These are phyloP conservation scores for Xylaria flabelliformis DNA, from an alignment of 495 filamentous ascomycete genomes.

Conservation along the genomic window DNA sequence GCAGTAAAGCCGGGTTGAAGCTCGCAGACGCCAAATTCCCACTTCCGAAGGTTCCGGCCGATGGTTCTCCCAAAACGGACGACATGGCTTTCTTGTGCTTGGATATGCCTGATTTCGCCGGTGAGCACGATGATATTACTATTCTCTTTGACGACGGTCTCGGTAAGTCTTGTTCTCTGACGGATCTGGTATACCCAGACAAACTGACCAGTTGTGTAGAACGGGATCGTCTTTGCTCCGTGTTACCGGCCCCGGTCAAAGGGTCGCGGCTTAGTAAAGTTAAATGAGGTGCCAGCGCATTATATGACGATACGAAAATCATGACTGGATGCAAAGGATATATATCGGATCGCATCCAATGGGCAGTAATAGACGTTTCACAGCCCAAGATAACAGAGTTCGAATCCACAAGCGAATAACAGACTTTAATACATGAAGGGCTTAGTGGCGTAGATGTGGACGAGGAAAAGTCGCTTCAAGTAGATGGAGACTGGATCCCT, in stretches of 20 bases:
- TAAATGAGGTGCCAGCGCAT: conserved; percentile 32
- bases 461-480: background rate
- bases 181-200: background rate
- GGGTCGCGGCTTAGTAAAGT: conserved; percentile 45
- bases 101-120: conserved; percentile 85
- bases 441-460: background rate
- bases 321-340: conserved; percentile 23
- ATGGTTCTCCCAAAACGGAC: conserved; percentile 47
- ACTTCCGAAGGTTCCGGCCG: conserved; percentile 68
- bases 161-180: conserved; percentile 61
- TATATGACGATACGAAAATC: conserved; percentile 37
- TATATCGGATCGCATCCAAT: conserved; percentile 12
- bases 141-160: conserved; percentile 79
- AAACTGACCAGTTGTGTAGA: conserved; percentile 44
- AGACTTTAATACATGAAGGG: background rate
- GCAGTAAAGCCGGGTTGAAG: conserved; percentile 70
- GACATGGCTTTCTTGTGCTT: conserved; percentile 76
- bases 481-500: background rate
- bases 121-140: conserved; percentile 88
- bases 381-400: background rate
- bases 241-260: conserved; percentile 57
- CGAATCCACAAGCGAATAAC: background rate
- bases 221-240: conserved; percentile 50
- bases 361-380: background rate
- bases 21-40: conserved; percentile 92